These are phyloP conservation scores for Digitaria exilis DNA, from an alignment of 202 grass and related monocot species.

Conservation along the genomic window DNA sequence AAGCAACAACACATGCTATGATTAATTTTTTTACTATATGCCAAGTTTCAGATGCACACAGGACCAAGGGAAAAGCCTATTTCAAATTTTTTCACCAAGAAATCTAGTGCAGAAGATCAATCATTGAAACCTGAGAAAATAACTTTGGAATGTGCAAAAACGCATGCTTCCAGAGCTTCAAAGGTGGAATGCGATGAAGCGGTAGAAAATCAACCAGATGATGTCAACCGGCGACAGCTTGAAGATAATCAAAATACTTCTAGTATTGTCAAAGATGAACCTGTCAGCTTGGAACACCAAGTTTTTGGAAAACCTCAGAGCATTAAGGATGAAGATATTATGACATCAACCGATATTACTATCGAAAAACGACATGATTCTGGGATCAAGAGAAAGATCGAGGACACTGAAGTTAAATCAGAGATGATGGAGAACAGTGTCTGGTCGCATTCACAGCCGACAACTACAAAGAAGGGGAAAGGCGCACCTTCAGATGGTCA, in stretches of 20 bases:
- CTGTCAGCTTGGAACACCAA: conserved; percentile 25
- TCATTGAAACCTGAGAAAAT: conserved; percentile 27
- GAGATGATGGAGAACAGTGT: conserved; percentile 5
- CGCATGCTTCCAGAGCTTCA: conserved; percentile 9
- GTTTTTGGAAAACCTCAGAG: conserved; percentile 10
- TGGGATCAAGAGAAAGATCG: conserved; percentile 58
- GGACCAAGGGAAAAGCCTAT: conserved; percentile 63
- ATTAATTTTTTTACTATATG: conserved; percentile 6
- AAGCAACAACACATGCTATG: neutral
- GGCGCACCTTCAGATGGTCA: conserved; percentile 46
- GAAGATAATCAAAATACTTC: conserved; percentile 10
- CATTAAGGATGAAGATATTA: conserved; percentile 32
- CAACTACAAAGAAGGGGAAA: conserved; percentile 56
- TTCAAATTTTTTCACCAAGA: conserved; percentile 75
- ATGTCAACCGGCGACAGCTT: conserved; percentile 7
- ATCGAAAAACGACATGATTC: conserved; percentile 1
- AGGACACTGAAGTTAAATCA: conserved; percentile 38
- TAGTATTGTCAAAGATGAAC: conserved; percentile 40
- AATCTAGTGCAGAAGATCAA: conserved; percentile 36
- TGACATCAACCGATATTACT: neutral
- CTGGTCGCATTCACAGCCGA: neutral
- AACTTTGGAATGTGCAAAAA: conserved; percentile 16
- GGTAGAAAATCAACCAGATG: conserved; percentile 34
- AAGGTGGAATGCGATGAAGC: conserved; percentile 45
- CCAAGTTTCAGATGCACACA: conserved; percentile 50